Evolutionary conservation across 257 asterid genomes (phyloP), one percentile per base, ranked within the genome.

Genomic region (Solanum piurae): DNA sequence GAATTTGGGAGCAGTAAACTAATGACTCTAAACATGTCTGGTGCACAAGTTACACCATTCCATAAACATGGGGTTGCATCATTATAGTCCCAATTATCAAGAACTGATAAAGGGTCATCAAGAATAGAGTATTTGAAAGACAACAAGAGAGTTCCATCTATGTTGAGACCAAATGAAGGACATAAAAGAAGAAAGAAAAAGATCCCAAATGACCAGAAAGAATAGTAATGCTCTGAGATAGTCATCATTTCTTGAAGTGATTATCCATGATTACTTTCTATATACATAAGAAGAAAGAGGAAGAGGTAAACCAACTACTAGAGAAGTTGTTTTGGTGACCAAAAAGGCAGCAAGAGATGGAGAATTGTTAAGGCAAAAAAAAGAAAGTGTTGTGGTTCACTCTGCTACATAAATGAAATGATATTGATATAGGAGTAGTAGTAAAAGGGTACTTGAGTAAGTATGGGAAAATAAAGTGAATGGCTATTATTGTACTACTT

Each of bases 101-200:
- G 97, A 90, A 93, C 96, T 12, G 94, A 95, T 55, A 94, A 90
- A 86, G 99, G 98, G 92, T 97, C 99, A 84, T 89, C 91, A 5
- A 94, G 88, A 72, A 93, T 7, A 58, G 98, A 93, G 95, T 97
- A 95, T 83, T 95, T 97, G 94, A 97, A 92, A 6, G 99, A 92
- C 88, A 97, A 97, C 86, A 97, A 92, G 11, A 95, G 94, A 34
- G 93, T 90, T 34, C 98, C 99, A 92, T 97, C 99, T 7, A 91
- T 62, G 92, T 93, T 93, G n/a, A 97, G 98, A 29, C 93, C 87
- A 4, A 86, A 44, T 49, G 94, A 33, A 73, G 96, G 95, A 75
- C 76, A 87, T 14, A 89, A 82, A 13, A 93, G 88, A 60, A 94
- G 87, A 29, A 86, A 93, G 1, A 93, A 76, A 80, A 91, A 42